A percentile compares a stretch with the other conserved stretches of the same genome.
These are phyloP conservation scores for Hymenoscyphus fraxineus DNA, from an alignment of 2,329 filamentous ascomycete genomes.

Conservation along the genomic window DNA sequence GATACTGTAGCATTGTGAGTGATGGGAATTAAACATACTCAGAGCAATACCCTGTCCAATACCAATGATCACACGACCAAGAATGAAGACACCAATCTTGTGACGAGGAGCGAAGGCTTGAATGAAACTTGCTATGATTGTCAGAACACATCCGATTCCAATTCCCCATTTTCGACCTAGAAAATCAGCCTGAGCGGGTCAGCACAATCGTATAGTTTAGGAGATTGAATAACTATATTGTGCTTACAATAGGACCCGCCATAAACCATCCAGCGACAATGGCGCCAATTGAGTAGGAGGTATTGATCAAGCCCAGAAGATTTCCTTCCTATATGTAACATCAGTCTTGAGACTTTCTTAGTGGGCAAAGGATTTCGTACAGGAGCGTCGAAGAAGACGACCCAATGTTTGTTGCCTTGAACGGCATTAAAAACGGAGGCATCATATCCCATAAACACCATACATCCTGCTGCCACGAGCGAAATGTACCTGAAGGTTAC, in stretches of 20 bases:
- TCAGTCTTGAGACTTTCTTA: slow-evolving; percentile 19
- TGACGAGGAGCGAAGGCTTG: slow-evolving; percentile 61
- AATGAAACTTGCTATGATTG: slow-evolving; percentile 65
- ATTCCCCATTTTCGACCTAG: slow-evolving; percentile 54
- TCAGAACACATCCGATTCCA: slow-evolving; percentile 60
- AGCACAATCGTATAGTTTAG: not conserved
- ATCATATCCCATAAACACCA: slow-evolving; percentile 71
- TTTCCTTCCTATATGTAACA: slow-evolving; percentile 33
- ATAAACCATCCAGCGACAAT: slow-evolving; percentile 69
- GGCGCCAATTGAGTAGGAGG: slow-evolving; percentile 67
- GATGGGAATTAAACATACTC: slow-evolving; percentile 39
- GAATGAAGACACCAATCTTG: slow-evolving; percentile 64
- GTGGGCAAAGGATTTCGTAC: slow-evolving; percentile 12
- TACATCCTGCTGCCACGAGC: slow-evolving; percentile 25
- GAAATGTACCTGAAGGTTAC: slow-evolving; percentile 19
- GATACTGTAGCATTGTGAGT: not conserved
- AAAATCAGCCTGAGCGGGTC: slow-evolving; percentile 41
- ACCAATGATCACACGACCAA: slow-evolving; percentile 65
- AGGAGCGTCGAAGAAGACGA: slow-evolving; percentile 52
- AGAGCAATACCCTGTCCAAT: slow-evolving; percentile 66
- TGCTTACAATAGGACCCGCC: slow-evolving; percentile 49
- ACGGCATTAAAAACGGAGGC: slow-evolving; percentile 71
- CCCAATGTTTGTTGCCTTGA: slow-evolving; percentile 63
- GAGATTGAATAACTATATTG: not conserved
- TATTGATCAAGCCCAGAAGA: slow-evolving; percentile 58